A percentile compares a stretch with the other conserved stretches of the same genome.
These are phyloP conservation scores for Grifola frondosa DNA, from an alignment of 1,284 basidiomycete genomes.

Conservation along the genomic window DNA sequence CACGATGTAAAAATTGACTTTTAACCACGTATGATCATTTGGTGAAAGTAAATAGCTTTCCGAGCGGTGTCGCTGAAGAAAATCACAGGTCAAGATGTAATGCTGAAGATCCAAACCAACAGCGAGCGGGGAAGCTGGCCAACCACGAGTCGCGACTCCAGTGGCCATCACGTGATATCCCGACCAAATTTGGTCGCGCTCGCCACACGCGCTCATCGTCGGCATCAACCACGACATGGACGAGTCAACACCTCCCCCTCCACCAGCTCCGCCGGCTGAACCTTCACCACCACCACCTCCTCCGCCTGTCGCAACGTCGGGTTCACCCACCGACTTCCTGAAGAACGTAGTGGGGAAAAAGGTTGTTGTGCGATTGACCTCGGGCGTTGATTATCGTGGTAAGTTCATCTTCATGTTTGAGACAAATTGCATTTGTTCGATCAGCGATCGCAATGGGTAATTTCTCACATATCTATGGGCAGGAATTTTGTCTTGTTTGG, in stretches of 20 bases:
- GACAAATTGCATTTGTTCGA: not conserved
- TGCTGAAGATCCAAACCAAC: no score
- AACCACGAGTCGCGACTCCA: no score
- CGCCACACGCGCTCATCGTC: no score
- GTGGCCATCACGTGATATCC: no score
- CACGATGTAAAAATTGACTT: no score
- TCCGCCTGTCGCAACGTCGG: slow-evolving; percentile 46
- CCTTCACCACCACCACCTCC: slow-evolving; percentile 40
- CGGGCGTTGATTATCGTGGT: slow-evolving; percentile 96
- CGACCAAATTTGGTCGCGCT: no score
- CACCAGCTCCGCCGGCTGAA: slow-evolving; percentile 29
- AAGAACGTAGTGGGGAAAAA: slow-evolving; percentile 95
- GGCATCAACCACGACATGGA: no score
- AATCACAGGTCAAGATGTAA: no score
- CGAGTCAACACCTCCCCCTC: slow-evolving; percentile 23
- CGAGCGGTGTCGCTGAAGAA: no score
- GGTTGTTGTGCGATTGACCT: slow-evolving; percentile 93
- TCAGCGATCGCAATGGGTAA: not conserved
- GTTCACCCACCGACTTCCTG: slow-evolving; percentile 87
- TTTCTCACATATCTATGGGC: not conserved
- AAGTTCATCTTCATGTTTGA: slow-evolving; percentile 26
- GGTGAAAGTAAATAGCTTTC: no score
- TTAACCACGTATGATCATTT: no score
- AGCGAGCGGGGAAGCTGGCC: no score
- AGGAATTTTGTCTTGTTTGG: slow-evolving; percentile 95